Base-by-base conservation (phyloP, 192 early-diverging fungal genomes). In the Coemansia sp. region DNA sequence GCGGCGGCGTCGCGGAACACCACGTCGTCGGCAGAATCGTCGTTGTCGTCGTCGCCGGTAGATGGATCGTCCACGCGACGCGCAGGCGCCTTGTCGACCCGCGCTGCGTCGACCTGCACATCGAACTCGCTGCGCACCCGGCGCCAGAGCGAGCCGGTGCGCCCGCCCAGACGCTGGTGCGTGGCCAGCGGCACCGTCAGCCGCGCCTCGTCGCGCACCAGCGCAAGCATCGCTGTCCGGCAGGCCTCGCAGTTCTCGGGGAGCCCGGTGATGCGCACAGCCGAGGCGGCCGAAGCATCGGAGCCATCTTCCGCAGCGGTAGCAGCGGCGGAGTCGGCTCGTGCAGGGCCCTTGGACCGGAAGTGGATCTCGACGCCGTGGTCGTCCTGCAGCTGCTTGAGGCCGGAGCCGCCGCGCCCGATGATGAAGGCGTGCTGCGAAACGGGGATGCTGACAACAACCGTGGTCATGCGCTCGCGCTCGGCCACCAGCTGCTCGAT, bases 381-480 rank as follows among this genome's bases (percentile, higher is more conserved):
- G 22, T 77, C 66, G 14, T 81, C 84, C 83, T 92, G 87, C 61
- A 96, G 80, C 43, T 87, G 84, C 68, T 87, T 87, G 64, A 97
- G 89, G 20, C 85, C 71, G 9, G 84, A 68, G 39, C 94, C 94
- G 51, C 84, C 86, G 42, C 89, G 87, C 12, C 95, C 95, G 67
- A 95, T 97, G 44, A 97, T 76, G 46, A 86, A 84, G 13, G 89
- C 86, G 70, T 96, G 93, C 53, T 94, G 84, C 12, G 86, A 84
- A 11, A 82, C 86, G 1, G 94, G 94, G 63, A 97, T 87, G 46
- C 64, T 44, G n/a, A 95, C 70, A 3, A 63, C 65, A 5, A 88
- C 46, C 8, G 87, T 87, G 22, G 77, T 74, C 68, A 88, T 84
- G 68, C 85, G 85, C 72, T 90, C 83, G 64, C 87, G 85, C 61